These are phyloP conservation scores for Vanrija sp. DNA, from an alignment of 1,284 basidiomycete genomes.

Conservation along the genomic window DNA sequence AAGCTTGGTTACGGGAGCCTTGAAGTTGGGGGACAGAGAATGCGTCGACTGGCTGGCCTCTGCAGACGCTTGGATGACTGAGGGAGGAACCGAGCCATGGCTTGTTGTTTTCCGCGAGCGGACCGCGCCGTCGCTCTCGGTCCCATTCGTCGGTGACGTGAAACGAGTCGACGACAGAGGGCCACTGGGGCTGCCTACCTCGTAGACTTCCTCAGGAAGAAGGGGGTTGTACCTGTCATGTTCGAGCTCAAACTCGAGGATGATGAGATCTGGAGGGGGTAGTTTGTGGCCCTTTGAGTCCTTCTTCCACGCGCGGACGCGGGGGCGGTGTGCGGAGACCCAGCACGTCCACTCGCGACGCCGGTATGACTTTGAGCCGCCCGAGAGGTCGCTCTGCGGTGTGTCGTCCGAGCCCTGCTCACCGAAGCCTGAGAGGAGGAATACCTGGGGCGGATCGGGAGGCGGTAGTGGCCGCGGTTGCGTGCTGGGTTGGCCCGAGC, in stretches of 20 bases:
- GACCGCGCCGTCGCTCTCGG: no score
- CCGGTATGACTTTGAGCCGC: not conserved
- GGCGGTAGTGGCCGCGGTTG: constrained; percentile 53
- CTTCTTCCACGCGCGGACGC: constrained; percentile 27
- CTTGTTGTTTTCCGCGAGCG: no score
- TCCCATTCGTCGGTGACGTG: no score
- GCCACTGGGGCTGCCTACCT: constrained; percentile 13
- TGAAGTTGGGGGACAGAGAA: no score
- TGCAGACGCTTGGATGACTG: no score
- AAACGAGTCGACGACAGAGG: not conserved
- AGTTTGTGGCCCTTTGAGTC: constrained; percentile 25
- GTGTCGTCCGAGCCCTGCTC: not conserved
- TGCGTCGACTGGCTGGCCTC: no score
- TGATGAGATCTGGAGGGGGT: constrained; percentile 51
- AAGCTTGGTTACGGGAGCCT: no score
- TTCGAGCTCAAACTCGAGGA: constrained; percentile 82
- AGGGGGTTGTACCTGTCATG: constrained; percentile 69
- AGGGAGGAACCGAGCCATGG: no score
- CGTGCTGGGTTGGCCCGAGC: not conserved
- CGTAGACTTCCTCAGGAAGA: constrained; percentile 49
- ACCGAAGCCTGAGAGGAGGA: constrained; percentile 59
- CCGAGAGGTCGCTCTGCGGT: no score
- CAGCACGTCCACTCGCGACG: constrained; percentile 72
- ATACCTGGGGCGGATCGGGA: constrained; percentile 57
- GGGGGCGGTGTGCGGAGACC: constrained; percentile 72